Evolutionary conservation across 2,329 filamentous ascomycete genomes (phyloP), one percentile per base, ranked within the genome.

Genomic region (Apiospora aurea): DNA sequence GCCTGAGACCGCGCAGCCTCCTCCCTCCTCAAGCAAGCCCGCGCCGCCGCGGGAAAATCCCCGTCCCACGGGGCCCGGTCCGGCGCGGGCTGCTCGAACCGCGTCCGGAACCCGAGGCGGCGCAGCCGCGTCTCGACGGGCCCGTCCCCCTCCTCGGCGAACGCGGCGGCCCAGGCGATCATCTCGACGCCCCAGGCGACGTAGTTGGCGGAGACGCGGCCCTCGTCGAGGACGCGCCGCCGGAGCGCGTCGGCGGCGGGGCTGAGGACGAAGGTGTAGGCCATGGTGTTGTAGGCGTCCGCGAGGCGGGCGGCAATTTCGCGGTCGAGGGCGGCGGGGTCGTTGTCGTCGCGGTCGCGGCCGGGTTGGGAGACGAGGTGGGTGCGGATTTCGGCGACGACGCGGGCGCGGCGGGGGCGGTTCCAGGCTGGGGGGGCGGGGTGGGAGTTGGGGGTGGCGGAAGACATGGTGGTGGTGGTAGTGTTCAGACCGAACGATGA

Each of bases 251-350:
- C 34, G 1, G 2, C 10, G 4, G 13, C 10, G 8, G 29, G 53
- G 29, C 13, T 29, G 13, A 1, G 14, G 3, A 10, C 34, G 57
- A n/a, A 41, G 2, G 2, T 4, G 10, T 64, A 2, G 6, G 38
- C 21, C 8, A 64, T 11, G 8, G 4, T 7, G 7, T 41, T 3
- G 34, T 64, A 64, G 57, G 18, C 5, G 2, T 6, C 2, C 2
- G 2, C 1, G 8, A 64, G 41, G 21, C n/a, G 2, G 4, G 7
- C 21, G 3, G 2, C 4, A 10, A 14, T n/a, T 1, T n/a, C 18
- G 3, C 4, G n/a, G 11, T 7, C 53, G 7, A 29, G 29, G 34
- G 34, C 34, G 13, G 13, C 13, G 41, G 8, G 41, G 41, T 43
- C 13, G 8, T 6, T 2, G 10, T 43, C 8, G 51, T 7, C 13